These are phyloP conservation scores for Pseudoneurospora amorphoporcata DNA, from an alignment of 495 filamentous ascomycete species.

Conservation along the genomic window DNA sequence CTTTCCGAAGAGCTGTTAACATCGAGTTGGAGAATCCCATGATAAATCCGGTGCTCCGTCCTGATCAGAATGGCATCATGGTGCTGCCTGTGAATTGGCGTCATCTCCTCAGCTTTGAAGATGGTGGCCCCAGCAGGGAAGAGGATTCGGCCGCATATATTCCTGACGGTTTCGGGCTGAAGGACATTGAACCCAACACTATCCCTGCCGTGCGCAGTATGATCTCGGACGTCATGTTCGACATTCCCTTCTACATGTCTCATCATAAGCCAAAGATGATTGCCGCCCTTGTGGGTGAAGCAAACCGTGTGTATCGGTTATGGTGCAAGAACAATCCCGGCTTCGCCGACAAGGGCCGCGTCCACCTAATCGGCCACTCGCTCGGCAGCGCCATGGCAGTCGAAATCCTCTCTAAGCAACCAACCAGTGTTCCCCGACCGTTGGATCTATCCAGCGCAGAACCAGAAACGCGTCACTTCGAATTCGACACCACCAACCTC, in stretches of 20 bases:
- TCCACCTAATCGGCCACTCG: slow-evolving; percentile 89
- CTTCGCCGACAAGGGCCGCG: slow-evolving; percentile 68
- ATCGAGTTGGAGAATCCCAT: slow-evolving; percentile 65
- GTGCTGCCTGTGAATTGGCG: slow-evolving; percentile 72
- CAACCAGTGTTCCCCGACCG: slow-evolving; percentile 43
- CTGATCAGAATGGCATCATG: slow-evolving; percentile 51
- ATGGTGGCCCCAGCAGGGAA: slow-evolving; percentile 45
- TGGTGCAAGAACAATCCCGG: slow-evolving; percentile 90
- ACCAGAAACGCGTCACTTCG: slow-evolving; percentile 56
- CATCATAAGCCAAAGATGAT: slow-evolving; percentile 95
- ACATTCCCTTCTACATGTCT: slow-evolving; percentile 94
- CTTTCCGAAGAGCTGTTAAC: slow-evolving; percentile 78
- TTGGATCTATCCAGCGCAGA: slow-evolving; percentile 39
- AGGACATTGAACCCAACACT: slow-evolving; percentile 86
- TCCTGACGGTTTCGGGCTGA: slow-evolving; percentile 59
- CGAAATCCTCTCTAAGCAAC: slow-evolving; percentile 83
- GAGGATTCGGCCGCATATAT: slow-evolving; percentile 35
- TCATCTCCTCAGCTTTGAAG: slow-evolving; percentile 72
- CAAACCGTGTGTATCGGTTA: slow-evolving; percentile 83
- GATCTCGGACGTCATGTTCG: slow-evolving; percentile 94
- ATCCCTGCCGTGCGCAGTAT: slow-evolving; percentile 82
- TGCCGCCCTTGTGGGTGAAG: slow-evolving; percentile 76
- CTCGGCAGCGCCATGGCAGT: slow-evolving; percentile 88
- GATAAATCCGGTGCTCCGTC: slow-evolving; percentile 63
- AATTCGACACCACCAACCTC: slow-evolving; percentile 82